phyloP scores from a whole-genome alignment of 78 protist species.

The Pelomyxa schiedti region DNA sequence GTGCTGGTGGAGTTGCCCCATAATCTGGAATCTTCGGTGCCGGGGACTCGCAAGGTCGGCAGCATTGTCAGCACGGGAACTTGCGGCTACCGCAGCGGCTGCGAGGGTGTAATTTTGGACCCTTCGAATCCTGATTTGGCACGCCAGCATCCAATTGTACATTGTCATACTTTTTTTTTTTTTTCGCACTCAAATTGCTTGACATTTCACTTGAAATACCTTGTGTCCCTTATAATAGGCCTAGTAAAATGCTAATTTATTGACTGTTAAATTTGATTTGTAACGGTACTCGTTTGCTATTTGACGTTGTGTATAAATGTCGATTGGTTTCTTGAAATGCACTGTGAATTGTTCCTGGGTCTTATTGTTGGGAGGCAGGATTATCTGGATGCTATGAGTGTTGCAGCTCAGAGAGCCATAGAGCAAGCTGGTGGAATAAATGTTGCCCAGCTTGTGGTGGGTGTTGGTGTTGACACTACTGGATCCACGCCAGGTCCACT shows the following conservation, averaged over 20 bases:
- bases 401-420: not conserved
- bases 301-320: no score
- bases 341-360: no score
- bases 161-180: no score
- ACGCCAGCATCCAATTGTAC: not conserved
- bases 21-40: not conserved
- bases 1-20: not conserved
- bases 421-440: not conserved
- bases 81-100: not conserved
- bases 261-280: no score
- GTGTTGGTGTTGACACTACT: not conserved
- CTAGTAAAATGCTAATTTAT: no score
- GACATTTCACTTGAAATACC: no score
- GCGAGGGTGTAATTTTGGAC: not conserved
- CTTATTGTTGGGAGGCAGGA: no score
- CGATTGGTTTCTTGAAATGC: no score
- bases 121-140: not conserved
- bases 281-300: no score
- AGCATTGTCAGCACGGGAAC: not conserved
- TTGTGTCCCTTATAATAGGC: no score
- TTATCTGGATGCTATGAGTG: not conserved
- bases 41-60: no score
- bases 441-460: not conserved
- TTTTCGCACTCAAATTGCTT: no score
- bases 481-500: not conserved